Percentiles rank a stretch among this genome's conserved stretches.
Evolutionary conservation across 2,329 filamentous ascomycete genomes (phyloP).

Genomic region (Phyllosticta capitalensis): DNA sequence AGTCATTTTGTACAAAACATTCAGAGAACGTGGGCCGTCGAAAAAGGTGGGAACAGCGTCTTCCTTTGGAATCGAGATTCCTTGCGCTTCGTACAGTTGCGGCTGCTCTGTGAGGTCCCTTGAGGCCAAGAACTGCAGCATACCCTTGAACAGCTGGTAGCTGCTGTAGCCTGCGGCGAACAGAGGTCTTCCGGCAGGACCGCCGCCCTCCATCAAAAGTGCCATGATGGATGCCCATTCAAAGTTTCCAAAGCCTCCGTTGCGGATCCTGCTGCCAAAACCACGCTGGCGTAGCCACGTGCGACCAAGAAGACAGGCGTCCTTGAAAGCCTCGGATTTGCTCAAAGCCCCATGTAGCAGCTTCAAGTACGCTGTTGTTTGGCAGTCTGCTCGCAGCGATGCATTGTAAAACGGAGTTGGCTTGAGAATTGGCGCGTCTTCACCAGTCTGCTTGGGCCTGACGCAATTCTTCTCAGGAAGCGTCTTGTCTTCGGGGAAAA

Average conservation of each 20-base stretch:
- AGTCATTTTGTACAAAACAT: slow-evolving; percentile 85
- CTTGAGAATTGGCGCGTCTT: slow-evolving; percentile 30
- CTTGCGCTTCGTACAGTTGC: slow-evolving; percentile 39
- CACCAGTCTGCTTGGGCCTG: slow-evolving; percentile 42
- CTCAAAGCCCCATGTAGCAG: slow-evolving; percentile 61
- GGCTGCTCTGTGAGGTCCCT: slow-evolving; percentile 63
- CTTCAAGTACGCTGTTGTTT: slow-evolving; percentile 65
- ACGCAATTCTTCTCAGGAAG: slow-evolving; percentile 61
- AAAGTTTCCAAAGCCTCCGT: slow-evolving; percentile 84
- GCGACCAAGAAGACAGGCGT: slow-evolving; percentile 77
- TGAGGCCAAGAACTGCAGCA: slow-evolving; percentile 73
- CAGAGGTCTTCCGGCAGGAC: slow-evolving; percentile 58
- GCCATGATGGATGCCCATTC: slow-evolving; percentile 81
- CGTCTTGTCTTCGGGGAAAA: slow-evolving; percentile 66
- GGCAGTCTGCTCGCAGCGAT: slow-evolving; percentile 67
- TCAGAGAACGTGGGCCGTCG: slow-evolving; percentile 64
- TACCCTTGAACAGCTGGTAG: slow-evolving; percentile 90
- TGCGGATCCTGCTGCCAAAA: slow-evolving; percentile 57
- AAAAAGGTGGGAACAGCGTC: slow-evolving; percentile 60
- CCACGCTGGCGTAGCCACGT: slow-evolving; percentile 86
- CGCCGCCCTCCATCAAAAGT: slow-evolving; percentile 69
- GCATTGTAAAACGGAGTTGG: slow-evolving; percentile 85
- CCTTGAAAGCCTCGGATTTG: slow-evolving; percentile 62
- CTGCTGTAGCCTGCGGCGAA: slow-evolving; percentile 76
- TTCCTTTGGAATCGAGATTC: slow-evolving; percentile 27